phyloP scores from a whole-genome alignment of 306 rosid genomes.

The Medicago truncatula region DNA sequence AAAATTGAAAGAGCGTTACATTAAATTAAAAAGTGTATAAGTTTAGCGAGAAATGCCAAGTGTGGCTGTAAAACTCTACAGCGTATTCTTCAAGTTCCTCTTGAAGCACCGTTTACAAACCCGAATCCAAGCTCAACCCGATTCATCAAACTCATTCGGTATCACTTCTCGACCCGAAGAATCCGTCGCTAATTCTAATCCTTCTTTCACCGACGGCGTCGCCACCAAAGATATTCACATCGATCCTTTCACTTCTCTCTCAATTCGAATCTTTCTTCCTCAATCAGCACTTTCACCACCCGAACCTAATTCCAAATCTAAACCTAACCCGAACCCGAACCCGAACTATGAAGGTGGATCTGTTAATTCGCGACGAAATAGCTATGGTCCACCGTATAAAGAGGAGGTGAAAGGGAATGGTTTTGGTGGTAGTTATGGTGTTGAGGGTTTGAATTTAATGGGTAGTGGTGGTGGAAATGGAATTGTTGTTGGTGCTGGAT shows the following conservation, averaged over 20 bases:
- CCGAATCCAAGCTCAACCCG: constrained; percentile 75
- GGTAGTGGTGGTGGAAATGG: constrained; percentile 38
- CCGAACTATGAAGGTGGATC: constrained; percentile 46
- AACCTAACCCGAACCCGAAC: constrained; percentile 34
- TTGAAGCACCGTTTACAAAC: constrained; percentile 97
- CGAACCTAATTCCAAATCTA: constrained; percentile 57
- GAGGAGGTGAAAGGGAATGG: constrained; percentile 57
- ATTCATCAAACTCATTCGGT: constrained; percentile 69
- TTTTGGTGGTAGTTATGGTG: constrained; percentile 44
- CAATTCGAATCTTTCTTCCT: constrained; percentile 92
- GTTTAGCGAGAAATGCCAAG: constrained; percentile 65
- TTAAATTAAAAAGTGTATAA: not conserved
- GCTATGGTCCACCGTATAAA: constrained; percentile 59
- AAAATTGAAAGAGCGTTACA: too few relatives aligned
- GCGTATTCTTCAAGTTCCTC: constrained; percentile 99
- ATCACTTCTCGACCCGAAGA: constrained; percentile 91
- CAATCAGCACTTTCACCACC: constrained; percentile 80
- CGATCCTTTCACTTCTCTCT: constrained; percentile 77
- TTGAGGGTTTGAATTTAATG: constrained; percentile 77
- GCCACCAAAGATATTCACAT: constrained; percentile 96
- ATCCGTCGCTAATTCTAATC: constrained; percentile 72
- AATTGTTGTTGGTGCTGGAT: constrained; percentile 41
- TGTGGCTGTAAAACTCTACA: constrained; percentile 96
- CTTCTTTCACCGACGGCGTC: constrained; percentile 77
- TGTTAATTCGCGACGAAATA: constrained; percentile 56